Base-by-base conservation (phyloP, 2,329 filamentous ascomycete genomes). In the Colletotrichum abscissum region DNA sequence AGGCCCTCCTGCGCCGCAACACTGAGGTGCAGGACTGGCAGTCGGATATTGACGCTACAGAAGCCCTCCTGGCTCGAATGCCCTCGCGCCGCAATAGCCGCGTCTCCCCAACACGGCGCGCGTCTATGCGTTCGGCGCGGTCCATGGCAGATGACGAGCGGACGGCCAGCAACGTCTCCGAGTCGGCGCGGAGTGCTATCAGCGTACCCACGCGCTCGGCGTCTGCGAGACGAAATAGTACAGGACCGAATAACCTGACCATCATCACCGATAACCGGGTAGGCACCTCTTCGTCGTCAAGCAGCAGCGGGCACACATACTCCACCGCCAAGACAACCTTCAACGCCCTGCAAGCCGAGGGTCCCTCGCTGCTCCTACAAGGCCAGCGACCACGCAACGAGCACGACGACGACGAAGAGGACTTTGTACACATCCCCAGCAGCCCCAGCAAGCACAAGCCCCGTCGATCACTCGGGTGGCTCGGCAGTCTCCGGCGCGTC, bases 401-500 rank as follows among this genome's bases (percentile, higher is more conserved):
- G 19, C 54, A 52, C 11, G 57, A 42, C 19, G 82, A 85, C 11
- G 80, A 84, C 5, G 79, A 82, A 24, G 80, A 79, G n/a, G 78
- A 80, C 42, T 78, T 77, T 9, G 77, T 77, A 9, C 74, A 77
- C 22, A 69, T 79, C n/a, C 85, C 88, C 1, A 85, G 88, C 0
- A 90, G 88, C 64, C 86, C 91, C 24, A 90, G 89, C 79, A 88
- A 92, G 83, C 83, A 78, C 14, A 91, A 90, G 78, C 84, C 86
- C 55, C 82, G 87, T 4, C 84, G 87, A 30, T 72, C 69, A 19
- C 66, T 67, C n/a, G 88, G 88, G 28, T 94, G 92, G 91, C 84
- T 95, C 12, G 92, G 92, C 26, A 93, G 90, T 60, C 81, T 95
- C 24, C 87, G 90, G 22, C 88, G 92, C 49, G 92, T 92, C 12